Evolutionary conservation across 2,329 filamentous ascomycete genomes (phyloP).

Genomic region (Phialophora tarda): DNA sequence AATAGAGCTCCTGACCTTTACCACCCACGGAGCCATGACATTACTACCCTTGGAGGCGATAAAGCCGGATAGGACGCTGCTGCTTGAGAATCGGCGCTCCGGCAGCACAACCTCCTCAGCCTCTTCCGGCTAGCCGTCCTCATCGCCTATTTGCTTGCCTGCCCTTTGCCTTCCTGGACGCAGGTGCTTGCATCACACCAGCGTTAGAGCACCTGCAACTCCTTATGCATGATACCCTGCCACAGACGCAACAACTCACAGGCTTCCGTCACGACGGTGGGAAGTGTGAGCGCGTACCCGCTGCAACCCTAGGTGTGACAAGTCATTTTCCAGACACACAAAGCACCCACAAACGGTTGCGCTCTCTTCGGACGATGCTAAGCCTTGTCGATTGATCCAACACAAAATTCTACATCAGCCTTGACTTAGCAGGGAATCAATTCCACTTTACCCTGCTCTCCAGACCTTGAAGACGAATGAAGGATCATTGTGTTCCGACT

Average conservation of each 20-base stretch:
- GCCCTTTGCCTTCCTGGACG: not conserved
- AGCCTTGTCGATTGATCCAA: slow-evolving; percentile 11
- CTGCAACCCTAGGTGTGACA: slow-evolving; percentile 8
- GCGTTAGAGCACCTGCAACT: slow-evolving; percentile 10
- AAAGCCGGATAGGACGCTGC: not conserved
- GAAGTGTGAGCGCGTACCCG: not conserved
- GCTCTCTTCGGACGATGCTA: not conserved
- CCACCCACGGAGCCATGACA: not conserved
- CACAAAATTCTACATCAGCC: not conserved
- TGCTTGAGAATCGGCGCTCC: not conserved
- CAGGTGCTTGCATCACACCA: slow-evolving; percentile 8
- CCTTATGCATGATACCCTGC: slow-evolving; percentile 6
- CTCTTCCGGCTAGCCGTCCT: slow-evolving; percentile 1
- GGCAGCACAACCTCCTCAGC: slow-evolving; percentile 3
- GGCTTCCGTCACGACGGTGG: not conserved
- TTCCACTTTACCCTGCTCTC: not conserved
- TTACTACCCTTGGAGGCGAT: not conserved
- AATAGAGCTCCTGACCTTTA: not conserved
- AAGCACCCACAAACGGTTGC: not conserved
- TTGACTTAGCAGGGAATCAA: not conserved
- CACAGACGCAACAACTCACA: not conserved
- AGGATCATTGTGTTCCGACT: not conserved
- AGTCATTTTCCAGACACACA: not conserved
- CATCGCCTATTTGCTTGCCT: slow-evolving; percentile 2
- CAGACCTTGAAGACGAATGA: not conserved